Base-by-base conservation (phyloP, 2,329 filamentous ascomycete genomes). In the Colletotrichum falcatum region DNA sequence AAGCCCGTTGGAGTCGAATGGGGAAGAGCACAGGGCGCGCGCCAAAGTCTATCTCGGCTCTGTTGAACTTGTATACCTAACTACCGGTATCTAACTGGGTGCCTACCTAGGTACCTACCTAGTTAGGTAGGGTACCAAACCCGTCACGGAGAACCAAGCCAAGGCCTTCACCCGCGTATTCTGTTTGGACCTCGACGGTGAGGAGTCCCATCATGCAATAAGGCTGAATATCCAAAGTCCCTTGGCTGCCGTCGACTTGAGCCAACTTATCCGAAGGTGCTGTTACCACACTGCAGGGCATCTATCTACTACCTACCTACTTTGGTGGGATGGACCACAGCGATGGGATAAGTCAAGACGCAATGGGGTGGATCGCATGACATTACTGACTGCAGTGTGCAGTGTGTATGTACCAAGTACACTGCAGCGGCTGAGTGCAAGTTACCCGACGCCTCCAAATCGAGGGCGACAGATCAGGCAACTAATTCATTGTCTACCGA, bases 401-500 rank as follows among this genome's bases (percentile, higher is more conserved):
- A n/a, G n/a, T n/a, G n/a, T n/a, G n/a, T n/a, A n/a, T n/a, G n/a
- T n/a, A n/a, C n/a, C n/a, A n/a, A n/a, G n/a, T n/a, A n/a, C n/a
- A n/a, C n/a, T n/a, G n/a, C n/a, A n/a, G n/a, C 48, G 61, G 66
- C 48, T 61, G 66, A 70, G 48, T 46, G 48, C 33, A 54, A 54
- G 46, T 64, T 46, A 60, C 56, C 33, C 28, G 26, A 60, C 56
- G 12, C 39, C 46, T 14, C 30, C 23, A 6, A 46, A 26, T 4
- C 42, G 26, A n/a, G 26, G 51, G 48, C 28, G 20, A 26, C 7
- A 28, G 20, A 53, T 20, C 16, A 42, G 33, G 35, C 28, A 64
- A 59, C 53, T 65, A 14, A 39, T 23, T 65, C 20, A 39, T 23
- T 16, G 5, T 54, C 35, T 37, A 20, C 55, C 37, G 18, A 26